Evolutionary conservation across 495 filamentous ascomycete species (phyloP).

Genomic region (Penicillium manginii): DNA sequence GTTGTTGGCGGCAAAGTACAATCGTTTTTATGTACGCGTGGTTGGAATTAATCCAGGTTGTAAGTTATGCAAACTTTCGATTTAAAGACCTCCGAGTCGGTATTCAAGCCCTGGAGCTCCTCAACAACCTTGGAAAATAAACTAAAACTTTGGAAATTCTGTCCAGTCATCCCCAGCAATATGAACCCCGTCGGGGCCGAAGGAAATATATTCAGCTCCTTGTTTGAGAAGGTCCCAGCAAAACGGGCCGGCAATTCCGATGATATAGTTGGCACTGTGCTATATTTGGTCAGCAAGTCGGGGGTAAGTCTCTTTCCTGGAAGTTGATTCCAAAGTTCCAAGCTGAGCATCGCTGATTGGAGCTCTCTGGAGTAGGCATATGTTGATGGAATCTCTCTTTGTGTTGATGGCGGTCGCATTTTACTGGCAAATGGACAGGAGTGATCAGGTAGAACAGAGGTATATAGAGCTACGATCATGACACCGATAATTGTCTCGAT

Average conservation of each 20-base stretch:
- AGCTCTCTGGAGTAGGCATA: slow-evolving; percentile 28
- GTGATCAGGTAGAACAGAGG: slow-evolving; percentile 11
- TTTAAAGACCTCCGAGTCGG: neutral
- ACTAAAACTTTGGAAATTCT: no score
- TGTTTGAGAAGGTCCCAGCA: slow-evolving; percentile 50
- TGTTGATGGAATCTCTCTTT: slow-evolving; percentile 42
- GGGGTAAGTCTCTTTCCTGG: slow-evolving; percentile 29
- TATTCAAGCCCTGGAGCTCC: no score
- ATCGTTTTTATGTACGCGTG: slow-evolving; percentile 47
- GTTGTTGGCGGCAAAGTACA: slow-evolving; percentile 46
- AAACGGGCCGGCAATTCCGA: slow-evolving; percentile 40
- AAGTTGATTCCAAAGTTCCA: neutral
- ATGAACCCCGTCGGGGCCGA: slow-evolving; percentile 51
- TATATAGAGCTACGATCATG: no score
- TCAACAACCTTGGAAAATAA: no score
- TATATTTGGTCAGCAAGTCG: slow-evolving; percentile 46
- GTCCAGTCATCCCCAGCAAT: slow-evolving; percentile 46
- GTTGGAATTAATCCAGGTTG: slow-evolving; percentile 51
- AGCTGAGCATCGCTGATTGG: slow-evolving; percentile 6
- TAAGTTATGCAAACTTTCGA: slow-evolving; percentile 26
- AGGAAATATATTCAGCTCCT: slow-evolving; percentile 46
- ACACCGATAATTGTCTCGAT: no score
- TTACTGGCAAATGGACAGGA: slow-evolving; percentile 44
- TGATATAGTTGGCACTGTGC: slow-evolving; percentile 45
- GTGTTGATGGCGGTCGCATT: slow-evolving; percentile 41